Evolutionary conservation across 2,329 filamentous ascomycete genomes (phyloP).

Genomic region (Penicillium janthinellum): DNA sequence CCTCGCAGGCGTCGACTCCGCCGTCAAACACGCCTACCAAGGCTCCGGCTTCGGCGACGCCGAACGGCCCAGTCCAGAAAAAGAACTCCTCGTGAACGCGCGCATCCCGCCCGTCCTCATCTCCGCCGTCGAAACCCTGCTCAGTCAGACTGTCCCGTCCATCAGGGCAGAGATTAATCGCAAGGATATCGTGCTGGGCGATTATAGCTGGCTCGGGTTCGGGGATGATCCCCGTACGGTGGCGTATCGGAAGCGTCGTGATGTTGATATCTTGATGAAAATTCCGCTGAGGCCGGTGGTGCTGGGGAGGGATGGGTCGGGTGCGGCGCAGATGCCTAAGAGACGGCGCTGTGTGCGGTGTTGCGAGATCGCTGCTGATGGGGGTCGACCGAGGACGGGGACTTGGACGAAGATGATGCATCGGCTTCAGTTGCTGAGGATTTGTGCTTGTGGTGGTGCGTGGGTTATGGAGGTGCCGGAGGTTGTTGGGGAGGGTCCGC

Average conservation of each 20-base stretch:
- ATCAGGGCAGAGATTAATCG: conserved; percentile 65
- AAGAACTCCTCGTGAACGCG: conserved; percentile 55
- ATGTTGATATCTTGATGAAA: conserved; percentile 61
- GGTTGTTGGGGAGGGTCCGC: conserved; percentile 2
- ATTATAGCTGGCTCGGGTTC: conserved; percentile 70
- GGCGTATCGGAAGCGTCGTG: conserved; percentile 62
- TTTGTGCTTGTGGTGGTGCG: conserved; percentile 46
- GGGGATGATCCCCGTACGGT: conserved; percentile 60
- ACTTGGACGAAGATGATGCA: conserved; percentile 41
- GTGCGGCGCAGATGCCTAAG: conserved; percentile 14
- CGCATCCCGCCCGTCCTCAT: conserved; percentile 55
- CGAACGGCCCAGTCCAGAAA: conserved; percentile 53
- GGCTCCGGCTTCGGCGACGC: conserved; percentile 47
- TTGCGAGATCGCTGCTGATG: conserved; percentile 66
- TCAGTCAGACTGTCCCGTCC: conserved; percentile 55
- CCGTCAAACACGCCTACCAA: conserved; percentile 62
- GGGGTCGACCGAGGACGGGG: conserved; percentile 42
- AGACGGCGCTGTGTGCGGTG: conserved; percentile 61
- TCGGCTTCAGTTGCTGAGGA: conserved; percentile 40
- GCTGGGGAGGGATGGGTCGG: conserved; percentile 10
- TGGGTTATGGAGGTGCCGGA: conserved; percentile 37
- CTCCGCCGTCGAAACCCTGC: conserved; percentile 50
- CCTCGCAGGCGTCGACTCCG: conserved; percentile 65
- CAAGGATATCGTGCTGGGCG: conserved; percentile 70
- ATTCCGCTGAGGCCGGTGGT: conserved; percentile 32